Evolutionary conservation across 192 early-diverging fungal genomes (phyloP), one percentile per base, ranked within the genome.

Genomic region (Coemansia sp.): DNA sequence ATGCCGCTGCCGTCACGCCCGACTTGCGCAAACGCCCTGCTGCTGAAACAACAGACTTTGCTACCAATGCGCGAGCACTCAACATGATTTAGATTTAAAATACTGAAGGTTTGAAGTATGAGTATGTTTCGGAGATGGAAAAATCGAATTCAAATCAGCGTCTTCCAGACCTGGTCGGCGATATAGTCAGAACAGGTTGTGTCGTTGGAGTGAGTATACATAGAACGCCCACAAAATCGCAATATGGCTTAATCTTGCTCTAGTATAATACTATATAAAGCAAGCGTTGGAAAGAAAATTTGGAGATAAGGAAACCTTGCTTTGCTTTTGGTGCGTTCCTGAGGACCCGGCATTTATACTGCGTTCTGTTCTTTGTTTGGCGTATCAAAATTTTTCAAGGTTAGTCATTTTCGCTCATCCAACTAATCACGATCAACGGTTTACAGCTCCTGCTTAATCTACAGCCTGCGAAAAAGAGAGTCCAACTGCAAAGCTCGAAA

Each of bases 101-200:
- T 27, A 24, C 4, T 29, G 52, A 58, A 8, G 48, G 47, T 22
- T 37, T 23, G 35, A 35, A 8, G 32, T 35, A 8, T 32, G 32
- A 32, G 32, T 32, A 35, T 35, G 32, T 1, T 35, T 35, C 32
- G 32, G 32, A 35, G 6, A 35, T 5, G 1, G 7, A 35, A 35
- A 5, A 21, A 27, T 43, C 12, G 15, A 7, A 7, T 55, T 71
- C 64, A 75, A 62, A 80, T 80, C 29, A 63, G 39, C 27, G 78
- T 66, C 59, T 75, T 83, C 82, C 82, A 83, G 45, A 83, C 62
- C 50, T 83, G 82, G 50, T 83, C 82, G 53, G 76, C 60, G 27
- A 83, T 66, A 54, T 83, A 83, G 55, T 83, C 82, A 23, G 57
- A 64, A 21, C 72, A 47, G 73, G 78, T 83, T 57, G 75, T 79